phyloP scores from a whole-genome alignment of 306 rosid genomes.

The Pachyrhizus erosus region DNA sequence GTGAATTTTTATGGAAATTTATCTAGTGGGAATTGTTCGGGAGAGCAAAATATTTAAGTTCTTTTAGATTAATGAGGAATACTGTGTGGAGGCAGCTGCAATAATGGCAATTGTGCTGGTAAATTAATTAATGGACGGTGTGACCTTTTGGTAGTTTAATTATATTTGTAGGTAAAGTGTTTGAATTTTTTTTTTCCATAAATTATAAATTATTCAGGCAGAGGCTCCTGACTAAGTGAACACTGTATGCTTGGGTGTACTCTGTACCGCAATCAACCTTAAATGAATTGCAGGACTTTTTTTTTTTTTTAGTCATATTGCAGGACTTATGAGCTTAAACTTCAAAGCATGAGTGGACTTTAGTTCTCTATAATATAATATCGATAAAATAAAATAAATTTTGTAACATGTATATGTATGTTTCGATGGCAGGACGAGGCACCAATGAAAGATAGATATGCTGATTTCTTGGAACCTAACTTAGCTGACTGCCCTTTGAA shows the following conservation, averaged over 20 bases:
- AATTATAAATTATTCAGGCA: background rate
- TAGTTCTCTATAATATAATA: background rate
- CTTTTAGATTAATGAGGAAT: no score
- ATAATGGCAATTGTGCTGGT: background rate
- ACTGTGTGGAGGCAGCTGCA: no score
- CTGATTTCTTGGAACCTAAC: background rate
- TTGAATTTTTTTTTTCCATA: background rate
- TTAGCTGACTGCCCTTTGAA: background rate
- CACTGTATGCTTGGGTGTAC: background rate
- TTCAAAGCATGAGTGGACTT: background rate
- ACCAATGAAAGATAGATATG: background rate
- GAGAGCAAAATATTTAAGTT: background rate
- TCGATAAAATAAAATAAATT: background rate
- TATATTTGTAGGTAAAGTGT: background rate
- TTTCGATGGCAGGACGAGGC: background rate
- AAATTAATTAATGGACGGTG: background rate
- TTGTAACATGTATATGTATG: background rate
- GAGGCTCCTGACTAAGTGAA: background rate
- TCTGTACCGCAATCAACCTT: background rate
- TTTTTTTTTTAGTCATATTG: background rate
- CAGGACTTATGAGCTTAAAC: background rate
- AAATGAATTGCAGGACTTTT: background rate
- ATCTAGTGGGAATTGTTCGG: background rate
- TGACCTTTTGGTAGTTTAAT: background rate
- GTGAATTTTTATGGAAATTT: background rate